These are phyloP conservation scores for Chalaropsis thielavioides DNA, from an alignment of 2,329 filamentous ascomycete genomes.

Conservation along the genomic window DNA sequence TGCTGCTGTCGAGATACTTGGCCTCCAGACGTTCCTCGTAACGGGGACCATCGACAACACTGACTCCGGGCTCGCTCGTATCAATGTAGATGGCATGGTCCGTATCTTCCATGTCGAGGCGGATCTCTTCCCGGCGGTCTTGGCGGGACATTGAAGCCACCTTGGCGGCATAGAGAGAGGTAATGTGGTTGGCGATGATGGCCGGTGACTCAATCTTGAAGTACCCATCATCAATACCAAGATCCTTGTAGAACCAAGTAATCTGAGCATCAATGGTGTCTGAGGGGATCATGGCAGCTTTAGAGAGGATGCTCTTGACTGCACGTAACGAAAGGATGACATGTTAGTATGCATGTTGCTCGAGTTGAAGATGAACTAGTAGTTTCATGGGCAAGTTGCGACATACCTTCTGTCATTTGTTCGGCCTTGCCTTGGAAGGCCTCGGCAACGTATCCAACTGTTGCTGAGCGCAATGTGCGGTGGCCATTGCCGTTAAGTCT, in stretches of 20 bases:
- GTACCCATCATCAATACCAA: conserved; percentile 97
- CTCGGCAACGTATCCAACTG: conserved; percentile 85
- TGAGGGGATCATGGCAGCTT: conserved; percentile 73
- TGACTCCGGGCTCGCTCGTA: conserved; percentile 79
- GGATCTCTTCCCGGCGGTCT: conserved; percentile 87
- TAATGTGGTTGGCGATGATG: conserved; percentile 85
- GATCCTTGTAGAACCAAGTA: conserved; percentile 92
- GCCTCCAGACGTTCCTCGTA: conserved; percentile 89
- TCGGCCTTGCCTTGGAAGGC: conserved; percentile 84
- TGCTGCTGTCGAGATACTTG: conserved; percentile 82
- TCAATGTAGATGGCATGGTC: conserved; percentile 99
- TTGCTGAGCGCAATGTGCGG: conserved; percentile 69
- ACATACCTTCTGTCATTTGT: conserved; percentile 69
- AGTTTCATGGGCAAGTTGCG: background rate
- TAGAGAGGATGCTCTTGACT: conserved; percentile 70
- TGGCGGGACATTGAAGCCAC: conserved; percentile 84
- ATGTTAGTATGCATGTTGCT: background rate
- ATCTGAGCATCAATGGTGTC: conserved; percentile 75
- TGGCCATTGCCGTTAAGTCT: conserved; percentile 45
- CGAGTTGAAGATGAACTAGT: background rate
- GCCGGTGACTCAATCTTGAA: conserved; percentile 80
- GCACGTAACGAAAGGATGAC: conserved; percentile 9
- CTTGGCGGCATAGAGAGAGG: conserved; percentile 92
- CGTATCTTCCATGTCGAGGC: conserved; percentile 82
- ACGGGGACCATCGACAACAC: conserved; percentile 60